Evolutionary conservation across 768 basidiomycete species (phyloP).

Genomic region (Mycena maculata): DNA sequence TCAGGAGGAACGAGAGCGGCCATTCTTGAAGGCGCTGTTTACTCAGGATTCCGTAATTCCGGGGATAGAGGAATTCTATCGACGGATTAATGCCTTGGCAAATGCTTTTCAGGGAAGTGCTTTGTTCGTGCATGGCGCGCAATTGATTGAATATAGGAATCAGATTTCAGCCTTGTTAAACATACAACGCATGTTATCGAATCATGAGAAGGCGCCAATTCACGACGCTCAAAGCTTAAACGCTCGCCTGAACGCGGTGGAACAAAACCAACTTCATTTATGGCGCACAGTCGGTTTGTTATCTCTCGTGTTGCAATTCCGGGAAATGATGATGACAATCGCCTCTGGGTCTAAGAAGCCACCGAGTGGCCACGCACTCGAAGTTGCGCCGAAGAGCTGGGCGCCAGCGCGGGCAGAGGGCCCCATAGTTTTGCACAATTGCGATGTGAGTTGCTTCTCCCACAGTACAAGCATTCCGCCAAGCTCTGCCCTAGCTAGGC

Average conservation of each 20-base stretch:
- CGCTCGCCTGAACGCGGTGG: background rate
- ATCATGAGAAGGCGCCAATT: background rate
- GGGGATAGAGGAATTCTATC: conserved; percentile 3
- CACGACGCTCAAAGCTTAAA: background rate
- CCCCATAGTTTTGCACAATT: too few relatives aligned
- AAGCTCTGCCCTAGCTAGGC: too few relatives aligned
- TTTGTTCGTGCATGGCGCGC: too few relatives aligned
- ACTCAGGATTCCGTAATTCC: background rate
- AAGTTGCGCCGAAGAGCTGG: too few relatives aligned
- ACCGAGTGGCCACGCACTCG: too few relatives aligned
- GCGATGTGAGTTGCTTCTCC: too few relatives aligned
- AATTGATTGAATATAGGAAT: background rate
- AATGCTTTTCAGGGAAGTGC: conserved; percentile 7
- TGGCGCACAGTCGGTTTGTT: background rate
- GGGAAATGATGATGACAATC: background rate
- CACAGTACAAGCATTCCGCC: too few relatives aligned
- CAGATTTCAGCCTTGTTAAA: conserved; percentile 15
- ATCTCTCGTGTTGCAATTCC: background rate
- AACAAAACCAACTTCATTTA: background rate
- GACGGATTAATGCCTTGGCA: background rate
- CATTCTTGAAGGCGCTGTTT: conserved; percentile 4
- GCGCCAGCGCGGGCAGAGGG: too few relatives aligned
- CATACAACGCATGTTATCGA: conserved; percentile 6
- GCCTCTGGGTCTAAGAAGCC: background rate
- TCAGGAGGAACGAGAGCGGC: background rate